These are phyloP conservation scores for Umbilicus rupestris DNA, from an alignment of 164 flowering plant species.

Conservation along the genomic window DNA sequence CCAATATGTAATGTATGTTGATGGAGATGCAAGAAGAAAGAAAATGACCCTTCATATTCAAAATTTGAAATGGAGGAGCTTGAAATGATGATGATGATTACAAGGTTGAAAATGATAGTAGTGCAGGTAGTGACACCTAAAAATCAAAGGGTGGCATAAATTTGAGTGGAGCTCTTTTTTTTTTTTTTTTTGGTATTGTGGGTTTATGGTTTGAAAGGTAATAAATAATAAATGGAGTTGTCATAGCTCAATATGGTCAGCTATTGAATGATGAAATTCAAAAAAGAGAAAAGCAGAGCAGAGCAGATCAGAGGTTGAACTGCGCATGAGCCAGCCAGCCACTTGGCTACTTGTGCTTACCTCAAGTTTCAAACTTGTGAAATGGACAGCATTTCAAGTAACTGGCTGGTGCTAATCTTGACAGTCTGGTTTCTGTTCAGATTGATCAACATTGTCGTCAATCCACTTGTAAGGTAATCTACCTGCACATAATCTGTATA, in stretches of 20 bases:
- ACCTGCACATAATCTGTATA: too few species aligned
- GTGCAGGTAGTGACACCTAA: not conserved
- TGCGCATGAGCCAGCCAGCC: not conserved
- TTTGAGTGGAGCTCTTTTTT: not conserved
- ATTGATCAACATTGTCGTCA: too few species aligned
- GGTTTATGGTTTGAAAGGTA: slow-evolving; percentile 1
- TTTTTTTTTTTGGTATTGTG: not conserved
- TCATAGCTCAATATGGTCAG: not conserved
- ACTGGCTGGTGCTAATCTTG: not conserved
- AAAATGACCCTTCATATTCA: not conserved
- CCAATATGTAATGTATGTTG: too few species aligned
- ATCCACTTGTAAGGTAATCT: too few species aligned
- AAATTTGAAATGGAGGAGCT: not conserved
- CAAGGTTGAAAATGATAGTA: not conserved
- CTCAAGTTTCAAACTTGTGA: not conserved
- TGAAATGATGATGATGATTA: not conserved
- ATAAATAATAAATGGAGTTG: slow-evolving; percentile 2
- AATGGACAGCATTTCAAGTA: not conserved
- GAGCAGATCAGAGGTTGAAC: too few species aligned
- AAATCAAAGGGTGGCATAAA: not conserved
- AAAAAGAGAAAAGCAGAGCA: not conserved
- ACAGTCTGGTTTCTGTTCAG: not conserved
- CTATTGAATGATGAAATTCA: slow-evolving; percentile 3
- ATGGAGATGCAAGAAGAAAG: too few species aligned
- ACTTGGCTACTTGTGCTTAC: not conserved